Base-by-base conservation (phyloP, 1,284 basidiomycete species). In the Apiotrichum laibachii region DNA sequence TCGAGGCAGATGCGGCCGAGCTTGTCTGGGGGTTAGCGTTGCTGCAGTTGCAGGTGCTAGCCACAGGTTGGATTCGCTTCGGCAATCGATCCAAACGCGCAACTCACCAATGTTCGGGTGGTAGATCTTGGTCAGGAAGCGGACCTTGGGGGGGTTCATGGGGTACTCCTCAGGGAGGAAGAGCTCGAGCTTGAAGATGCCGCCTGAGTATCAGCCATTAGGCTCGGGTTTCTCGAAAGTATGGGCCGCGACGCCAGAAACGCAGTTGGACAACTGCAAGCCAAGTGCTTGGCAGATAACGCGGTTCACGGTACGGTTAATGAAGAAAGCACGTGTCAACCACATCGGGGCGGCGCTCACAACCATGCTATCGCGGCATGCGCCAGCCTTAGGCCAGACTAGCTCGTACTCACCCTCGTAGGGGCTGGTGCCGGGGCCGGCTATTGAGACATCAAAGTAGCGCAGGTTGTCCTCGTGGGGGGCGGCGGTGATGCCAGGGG, bases 131-230 rank as follows among this genome's bases (percentile, higher is more conserved):
- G 95, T 98, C 68, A 98, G 81, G 82, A 99, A 99, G 65, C 96
- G 86, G 82, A 99, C 96, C 81, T 98, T 99, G 35, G 96, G 96
- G 0, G 96, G 94, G 54, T 89, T 90, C 95, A 99, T 98, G 1
- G 95, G 95, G 79, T 99, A 99, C 76, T 98, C 95, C 78, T 98
- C 95, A 1, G 96, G 94, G 47, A 99, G 82, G 81, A 98, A 99
- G 49, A 99, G 83, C 80, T 99, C 96, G 39, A 98, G 84, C 72
- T 88, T 90, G 82, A 99, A 99, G 18, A 89, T 81, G 31, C 96
- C 96, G 70, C 87, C 94, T 96, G 61, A 26, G 18, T 16, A 48
- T 59, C 13, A 54, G 57, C 9, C 7, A 31, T 22, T 40, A n/a
- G 37, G 3, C 26, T 31, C 7, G 26, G 4, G 26, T 31, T 31